Conservation (phyloP, 2,329 filamentous ascomycete species). For the Ceratocystis cubensis region DNA sequence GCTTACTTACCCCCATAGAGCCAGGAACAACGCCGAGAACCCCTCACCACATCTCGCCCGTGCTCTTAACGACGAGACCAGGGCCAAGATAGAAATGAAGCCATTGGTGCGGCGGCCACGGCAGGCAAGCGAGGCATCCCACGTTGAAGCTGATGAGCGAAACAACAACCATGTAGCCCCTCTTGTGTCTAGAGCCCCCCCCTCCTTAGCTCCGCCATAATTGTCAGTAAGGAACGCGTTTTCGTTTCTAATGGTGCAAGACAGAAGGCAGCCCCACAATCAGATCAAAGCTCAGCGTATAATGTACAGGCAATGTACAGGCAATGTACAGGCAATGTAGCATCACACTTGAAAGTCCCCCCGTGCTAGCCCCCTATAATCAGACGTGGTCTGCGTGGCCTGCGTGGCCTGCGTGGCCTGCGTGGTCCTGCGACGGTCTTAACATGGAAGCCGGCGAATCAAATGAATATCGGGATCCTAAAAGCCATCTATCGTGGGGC, state of each 20-base stretch:
- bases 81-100: not conserved
- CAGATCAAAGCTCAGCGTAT: slow-evolving; percentile 1
- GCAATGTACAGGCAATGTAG: not conserved
- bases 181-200: not conserved
- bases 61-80: not conserved
- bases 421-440: too few relatives aligned
- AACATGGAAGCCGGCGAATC: not conserved
- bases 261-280: slow-evolving; percentile 1
- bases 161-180: not conserved
- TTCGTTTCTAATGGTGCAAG: not conserved
- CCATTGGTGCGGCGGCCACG: not conserved
- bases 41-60: not conserved
- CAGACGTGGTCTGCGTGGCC: not conserved
- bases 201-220: not conserved
- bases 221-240: not conserved
- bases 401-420: not conserved
- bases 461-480: not conserved
- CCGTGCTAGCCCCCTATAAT: not conserved
- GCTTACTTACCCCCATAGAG: not conserved
- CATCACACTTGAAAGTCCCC: not conserved
- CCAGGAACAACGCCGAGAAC: not conserved
- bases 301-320: not conserved
- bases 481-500: not conserved
- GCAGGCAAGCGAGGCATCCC: not conserved
- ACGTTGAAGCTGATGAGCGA: not conserved